phyloP scores from a whole-genome alignment of 495 filamentous ascomycete genomes.

The Umbilicaria muhlenbergii region DNA sequence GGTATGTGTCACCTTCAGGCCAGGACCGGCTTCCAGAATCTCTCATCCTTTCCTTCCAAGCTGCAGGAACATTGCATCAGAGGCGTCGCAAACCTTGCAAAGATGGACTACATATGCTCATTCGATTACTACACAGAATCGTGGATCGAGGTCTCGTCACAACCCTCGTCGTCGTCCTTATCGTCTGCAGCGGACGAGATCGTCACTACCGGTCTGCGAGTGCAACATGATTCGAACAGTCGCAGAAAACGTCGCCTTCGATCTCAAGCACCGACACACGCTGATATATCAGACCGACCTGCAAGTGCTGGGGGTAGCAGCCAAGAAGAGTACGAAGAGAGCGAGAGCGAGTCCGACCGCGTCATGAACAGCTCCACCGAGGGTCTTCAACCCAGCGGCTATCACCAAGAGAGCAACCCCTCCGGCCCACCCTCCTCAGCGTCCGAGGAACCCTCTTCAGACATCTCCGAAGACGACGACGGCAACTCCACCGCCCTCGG shows the following conservation, averaged over 20 bases:
- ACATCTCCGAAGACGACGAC: slow-evolving; percentile 43
- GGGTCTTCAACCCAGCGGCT: slow-evolving; percentile 32
- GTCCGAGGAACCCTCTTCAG: slow-evolving; percentile 18
- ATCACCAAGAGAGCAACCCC: slow-evolving; percentile 9
- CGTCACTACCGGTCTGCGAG: slow-evolving; percentile 67
- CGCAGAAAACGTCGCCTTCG: slow-evolving; percentile 38
- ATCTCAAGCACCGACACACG: slow-evolving; percentile 3
- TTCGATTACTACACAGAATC: slow-evolving; percentile 57
- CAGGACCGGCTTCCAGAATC: not conserved
- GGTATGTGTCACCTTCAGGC: slow-evolving; percentile 5
- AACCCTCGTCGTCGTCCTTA: slow-evolving; percentile 81
- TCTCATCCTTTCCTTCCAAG: not conserved
- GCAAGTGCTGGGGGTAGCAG: slow-evolving; percentile 50
- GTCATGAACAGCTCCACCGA: slow-evolving; percentile 79
- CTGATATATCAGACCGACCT: slow-evolving; percentile 8
- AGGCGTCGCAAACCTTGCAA: slow-evolving; percentile 2
- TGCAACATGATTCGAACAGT: slow-evolving; percentile 35
- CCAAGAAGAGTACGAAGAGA: slow-evolving; percentile 81
- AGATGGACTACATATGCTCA: slow-evolving; percentile 32
- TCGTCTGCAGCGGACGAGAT: slow-evolving; percentile 78
- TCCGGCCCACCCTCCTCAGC: slow-evolving; percentile 12
- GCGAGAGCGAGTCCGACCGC: slow-evolving; percentile 69
- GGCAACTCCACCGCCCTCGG: slow-evolving; percentile 72
- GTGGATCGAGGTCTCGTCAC: slow-evolving; percentile 90
- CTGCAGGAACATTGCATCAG: slow-evolving; percentile 18